A percentile compares a stretch with the other conserved stretches of the same genome.
These are phyloP conservation scores for Fusarium subglutinans DNA, from an alignment of 2,329 filamentous ascomycete species.

Conservation along the genomic window DNA sequence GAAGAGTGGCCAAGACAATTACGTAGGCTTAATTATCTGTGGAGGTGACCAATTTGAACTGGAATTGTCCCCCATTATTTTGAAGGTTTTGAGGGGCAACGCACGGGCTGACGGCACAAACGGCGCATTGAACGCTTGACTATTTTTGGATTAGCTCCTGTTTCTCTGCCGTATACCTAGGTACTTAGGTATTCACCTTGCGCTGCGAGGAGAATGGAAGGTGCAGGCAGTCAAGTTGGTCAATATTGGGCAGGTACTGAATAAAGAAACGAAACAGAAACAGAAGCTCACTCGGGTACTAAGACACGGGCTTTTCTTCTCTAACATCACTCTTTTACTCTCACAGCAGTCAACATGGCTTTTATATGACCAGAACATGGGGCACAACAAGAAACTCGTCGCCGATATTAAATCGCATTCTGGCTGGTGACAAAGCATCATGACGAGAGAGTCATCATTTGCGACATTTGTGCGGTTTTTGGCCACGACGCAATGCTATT, in stretches of 20 bases:
- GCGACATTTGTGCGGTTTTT: slow-evolving; percentile 52
- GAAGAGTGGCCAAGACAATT: neutral
- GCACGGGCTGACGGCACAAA: neutral
- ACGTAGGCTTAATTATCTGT: neutral
- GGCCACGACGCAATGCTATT: slow-evolving; percentile 27
- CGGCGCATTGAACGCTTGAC: neutral
- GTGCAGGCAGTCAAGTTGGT: neutral
- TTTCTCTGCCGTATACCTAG: neutral
- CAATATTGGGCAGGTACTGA: neutral
- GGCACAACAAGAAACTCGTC: neutral
- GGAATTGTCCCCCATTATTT: neutral
- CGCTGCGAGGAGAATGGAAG: neutral
- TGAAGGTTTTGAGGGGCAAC: neutral
- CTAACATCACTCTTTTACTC: neutral
- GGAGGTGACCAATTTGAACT: neutral
- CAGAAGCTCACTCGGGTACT: neutral
- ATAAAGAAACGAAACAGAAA: neutral
- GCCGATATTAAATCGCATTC: slow-evolving; percentile 12
- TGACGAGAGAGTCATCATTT: slow-evolving; percentile 32
- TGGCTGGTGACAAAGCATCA: slow-evolving; percentile 27
- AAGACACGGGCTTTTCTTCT: neutral
- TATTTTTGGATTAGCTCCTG: neutral
- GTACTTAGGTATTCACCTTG: neutral
- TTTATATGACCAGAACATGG: neutral
- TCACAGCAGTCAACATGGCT: neutral